These are phyloP conservation scores for Cercospora janseana DNA, from an alignment of 2,329 filamentous ascomycete genomes.

Conservation along the genomic window DNA sequence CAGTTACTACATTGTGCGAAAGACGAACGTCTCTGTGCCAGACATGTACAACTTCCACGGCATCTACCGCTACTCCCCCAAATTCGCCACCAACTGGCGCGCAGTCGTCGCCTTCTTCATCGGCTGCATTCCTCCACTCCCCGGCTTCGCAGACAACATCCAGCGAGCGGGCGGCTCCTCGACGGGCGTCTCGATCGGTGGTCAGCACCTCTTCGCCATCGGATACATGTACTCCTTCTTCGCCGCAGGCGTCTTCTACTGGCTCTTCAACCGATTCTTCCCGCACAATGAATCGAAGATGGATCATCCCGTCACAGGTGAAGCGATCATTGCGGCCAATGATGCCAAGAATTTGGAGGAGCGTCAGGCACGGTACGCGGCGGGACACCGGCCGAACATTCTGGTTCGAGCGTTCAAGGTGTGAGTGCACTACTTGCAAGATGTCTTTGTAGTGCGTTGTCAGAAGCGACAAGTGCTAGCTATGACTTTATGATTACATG, in stretches of 20 bases:
- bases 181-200: conserved; percentile 46
- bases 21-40: conserved; percentile 49
- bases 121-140: conserved; percentile 56
- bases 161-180: conserved; percentile 37
- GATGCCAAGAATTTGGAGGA: conserved; percentile 35
- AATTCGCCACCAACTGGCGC: conserved; percentile 56
- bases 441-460: too few species aligned
- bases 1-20: conserved; percentile 55
- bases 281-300: conserved; percentile 80
- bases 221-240: conserved; percentile 42
- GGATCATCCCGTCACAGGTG: conserved; percentile 68
- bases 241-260: conserved; percentile 39
- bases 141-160: conserved; percentile 52
- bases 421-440: too few species aligned
- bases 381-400: conserved; percentile 26
- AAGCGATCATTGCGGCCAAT: conserved; percentile 51
- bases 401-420: conserved; percentile 28
- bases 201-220: conserved; percentile 50
- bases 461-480: too few species aligned
- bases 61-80: conserved; percentile 51
- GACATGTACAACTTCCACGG: conserved; percentile 53
- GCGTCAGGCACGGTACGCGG: conserved; percentile 25
- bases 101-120: conserved; percentile 57
- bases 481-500: too few species aligned
- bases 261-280: conserved; percentile 35